These are phyloP conservation scores for Backusella tuberculispora DNA, from an alignment of 192 early-diverging fungal species.

Conservation along the genomic window DNA sequence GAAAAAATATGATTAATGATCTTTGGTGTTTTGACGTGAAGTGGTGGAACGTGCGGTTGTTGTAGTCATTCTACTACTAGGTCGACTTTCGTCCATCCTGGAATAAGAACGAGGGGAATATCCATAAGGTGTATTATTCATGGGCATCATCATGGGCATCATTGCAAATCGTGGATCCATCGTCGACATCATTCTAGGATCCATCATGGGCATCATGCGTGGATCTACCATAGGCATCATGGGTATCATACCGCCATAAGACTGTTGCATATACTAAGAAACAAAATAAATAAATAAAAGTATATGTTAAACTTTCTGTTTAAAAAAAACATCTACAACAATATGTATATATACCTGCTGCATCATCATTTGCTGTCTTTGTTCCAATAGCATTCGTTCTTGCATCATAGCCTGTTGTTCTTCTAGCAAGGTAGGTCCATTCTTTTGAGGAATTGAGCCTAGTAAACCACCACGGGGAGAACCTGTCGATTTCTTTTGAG, in stretches of 20 bases:
- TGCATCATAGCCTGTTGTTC: slow-evolving; percentile 1
- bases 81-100: slow-evolving; percentile 4
- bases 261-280: slow-evolving; percentile 16
- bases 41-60: not conserved
- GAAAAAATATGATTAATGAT: not conserved
- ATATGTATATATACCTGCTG: not conserved
- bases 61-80: slow-evolving; percentile 10
- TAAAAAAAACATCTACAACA: not conserved
- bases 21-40: not conserved
- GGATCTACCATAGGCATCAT: slow-evolving; percentile 24
- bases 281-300: not conserved
- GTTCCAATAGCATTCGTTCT: not conserved
- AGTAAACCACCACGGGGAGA: not conserved
- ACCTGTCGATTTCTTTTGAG: not conserved
- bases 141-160: slow-evolving; percentile 8
- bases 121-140: not conserved
- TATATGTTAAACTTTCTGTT: not conserved
- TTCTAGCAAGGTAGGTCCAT: not conserved
- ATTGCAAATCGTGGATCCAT: not conserved
- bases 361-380: slow-evolving; percentile 24
- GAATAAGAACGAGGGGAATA: not conserved
- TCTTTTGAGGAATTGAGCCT: not conserved
- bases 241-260: not conserved
- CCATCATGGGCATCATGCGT: slow-evolving; percentile 21
- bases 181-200: slow-evolving; percentile 14